A percentile compares a stretch with the other conserved stretches of the same genome.
phyloP scores from a whole-genome alignment of 2,329 filamentous ascomycete genomes.

The Talaromyces sp. region DNA sequence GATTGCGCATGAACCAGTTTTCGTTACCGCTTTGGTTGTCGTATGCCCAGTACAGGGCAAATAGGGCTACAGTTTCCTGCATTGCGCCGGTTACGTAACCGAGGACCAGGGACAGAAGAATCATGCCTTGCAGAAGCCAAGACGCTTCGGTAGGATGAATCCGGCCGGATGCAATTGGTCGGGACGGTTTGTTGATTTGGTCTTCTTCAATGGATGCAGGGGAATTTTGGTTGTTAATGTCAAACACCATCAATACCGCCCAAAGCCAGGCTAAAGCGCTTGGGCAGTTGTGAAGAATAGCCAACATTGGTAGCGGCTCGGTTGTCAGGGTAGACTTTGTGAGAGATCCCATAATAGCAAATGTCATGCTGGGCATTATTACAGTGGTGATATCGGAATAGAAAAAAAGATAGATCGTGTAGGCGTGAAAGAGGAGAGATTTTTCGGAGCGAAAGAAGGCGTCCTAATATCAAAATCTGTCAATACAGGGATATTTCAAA shows the following conservation, averaged over 20 bases:
- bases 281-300: slow-evolving; percentile 1
- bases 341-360: slow-evolving; percentile 5
- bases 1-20: slow-evolving; percentile 11
- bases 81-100: slow-evolving; percentile 5
- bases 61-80: slow-evolving; percentile 8
- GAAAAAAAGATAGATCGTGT: slow-evolving; percentile 7
- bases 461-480: not conserved
- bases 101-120: slow-evolving; percentile 3
- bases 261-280: slow-evolving; percentile 6
- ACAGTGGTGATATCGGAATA: slow-evolving; percentile 11
- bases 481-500: not conserved
- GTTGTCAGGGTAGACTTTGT: slow-evolving; percentile 7
- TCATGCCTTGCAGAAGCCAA: slow-evolving; percentile 6
- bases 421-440: not conserved
- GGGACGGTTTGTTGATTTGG: slow-evolving; percentile 9
- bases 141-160: slow-evolving; percentile 5
- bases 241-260: slow-evolving; percentile 10
- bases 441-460: not conserved
- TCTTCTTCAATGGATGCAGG: slow-evolving; percentile 10
- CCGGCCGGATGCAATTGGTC: slow-evolving; percentile 7
- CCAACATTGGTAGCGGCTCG: not conserved
- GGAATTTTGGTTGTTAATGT: slow-evolving; percentile 11
- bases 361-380: slow-evolving; percentile 10
- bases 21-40: slow-evolving; percentile 9
- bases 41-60: slow-evolving; percentile 10